Base-by-base conservation (phyloP, 768 basidiomycete species). In the Inosperma sp. region DNA sequence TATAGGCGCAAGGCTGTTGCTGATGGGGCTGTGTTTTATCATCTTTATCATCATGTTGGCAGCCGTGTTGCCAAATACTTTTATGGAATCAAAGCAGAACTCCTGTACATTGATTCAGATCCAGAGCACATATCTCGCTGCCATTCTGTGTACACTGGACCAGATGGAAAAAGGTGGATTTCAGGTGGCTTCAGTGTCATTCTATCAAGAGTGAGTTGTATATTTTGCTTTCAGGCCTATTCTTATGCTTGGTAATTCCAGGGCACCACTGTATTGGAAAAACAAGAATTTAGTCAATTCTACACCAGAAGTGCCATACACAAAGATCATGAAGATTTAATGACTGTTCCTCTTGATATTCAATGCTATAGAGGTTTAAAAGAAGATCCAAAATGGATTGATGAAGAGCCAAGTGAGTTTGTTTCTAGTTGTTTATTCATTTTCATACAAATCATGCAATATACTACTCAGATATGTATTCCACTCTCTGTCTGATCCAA, bases 21-120 rank as follows among this genome's bases (percentile, higher is more conserved):
- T n/a, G n/a, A n/a, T n/a, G n/a, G n/a, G n/a, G n/a, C n/a, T n/a
- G n/a, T n/a, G 10, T 60, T 56, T 1, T 60, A 54, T 44, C 51
- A 59, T 41, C 72, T 79, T 17, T 72, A 78, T 40, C 68, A 69
- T 46, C 63, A 67, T 8, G 75, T 78, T 2, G 64, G 67, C 6
- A 63, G 65, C 4, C 67, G 77, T 17, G 66, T 77, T 9, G 62
- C 75, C 4, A 69, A 62, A 45, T 53, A 62, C 35, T 72, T 70
- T 1, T 78, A 76, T 48, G 77, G 77, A 9, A 60, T 65, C 8
- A 65, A 66, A 51, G 31, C 47, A 8, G 56, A 52, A n/a, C 42
- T 60, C 25, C 26, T 59, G 1, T 39, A 46, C 2, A 62, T 76
- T 39, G 56, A 52, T 43, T 61, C 9, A 29, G 55, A 3, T 70